These are phyloP conservation scores for Pichia rugopelliculosa DNA, from an alignment of 805 yeast species.

Conservation along the genomic window DNA sequence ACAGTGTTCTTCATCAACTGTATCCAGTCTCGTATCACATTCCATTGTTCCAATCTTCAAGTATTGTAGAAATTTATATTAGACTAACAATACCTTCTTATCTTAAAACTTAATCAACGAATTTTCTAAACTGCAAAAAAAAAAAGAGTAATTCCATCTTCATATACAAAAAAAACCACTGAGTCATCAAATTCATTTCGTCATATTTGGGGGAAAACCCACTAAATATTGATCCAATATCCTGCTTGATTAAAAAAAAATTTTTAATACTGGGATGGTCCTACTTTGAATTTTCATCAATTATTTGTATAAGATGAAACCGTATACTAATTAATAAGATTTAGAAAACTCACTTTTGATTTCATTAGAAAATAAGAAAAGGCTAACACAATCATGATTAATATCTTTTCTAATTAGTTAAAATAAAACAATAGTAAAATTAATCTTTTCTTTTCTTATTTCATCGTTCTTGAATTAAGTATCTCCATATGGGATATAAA, in stretches of 20 bases:
- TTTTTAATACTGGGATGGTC: slow-evolving; percentile 9
- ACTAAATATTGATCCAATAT: slow-evolving; percentile 8
- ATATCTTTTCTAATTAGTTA: no score
- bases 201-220: slow-evolving; percentile 1
- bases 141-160: no score
- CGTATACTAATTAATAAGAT: no score
- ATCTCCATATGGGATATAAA: background rate
- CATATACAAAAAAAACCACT: no score
- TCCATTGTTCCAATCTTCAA: background rate
- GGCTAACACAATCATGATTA: no score
- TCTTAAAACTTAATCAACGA: background rate
- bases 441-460: background rate
- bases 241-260: slow-evolving; percentile 2
- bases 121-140: no score
- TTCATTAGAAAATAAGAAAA: no score
- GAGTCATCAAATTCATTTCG: slow-evolving; percentile 6
- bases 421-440: background rate
- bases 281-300: slow-evolving; percentile 2
- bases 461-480: background rate
- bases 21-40: background rate
- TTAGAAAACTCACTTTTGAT: no score
- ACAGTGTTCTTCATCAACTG: background rate
- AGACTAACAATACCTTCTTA: background rate
- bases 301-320: background rate
- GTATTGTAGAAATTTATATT: background rate